Evolutionary conservation across 1,139 yeast genomes (phyloP), one percentile per base, ranked within the genome.

Genomic region (Saccharomyces hybrid): DNA sequence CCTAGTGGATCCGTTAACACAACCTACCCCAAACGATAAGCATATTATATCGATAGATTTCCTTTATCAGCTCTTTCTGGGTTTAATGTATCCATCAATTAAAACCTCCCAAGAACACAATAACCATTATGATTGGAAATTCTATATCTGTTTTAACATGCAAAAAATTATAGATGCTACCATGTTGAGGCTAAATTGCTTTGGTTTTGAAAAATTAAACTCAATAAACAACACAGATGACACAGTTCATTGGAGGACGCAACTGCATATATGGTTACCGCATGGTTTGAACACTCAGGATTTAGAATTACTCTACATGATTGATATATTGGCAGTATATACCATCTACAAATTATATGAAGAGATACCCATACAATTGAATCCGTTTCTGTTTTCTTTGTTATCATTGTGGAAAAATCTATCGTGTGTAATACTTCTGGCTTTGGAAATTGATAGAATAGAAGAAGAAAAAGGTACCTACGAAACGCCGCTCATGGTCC

Each of bases 1-100:
- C 1, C 66, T 85, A 46, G 79, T 84, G 54, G 89, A 84, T 64
- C 88, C 88, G 3, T 73, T 77, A 61, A 82, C 88, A 1, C 89
- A 83, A 59, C 90, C 91, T 0, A 78, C 79, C 47, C 87, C 84
- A 38, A 76, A 77, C n/a, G 84, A 82, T 24, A 65, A 70, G 1
- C 68, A 73, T 31, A 69, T 82, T 0, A 71, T 83, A 16, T 82
- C 88, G 29, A 68, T 84, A 9, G 83, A 82, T 56, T 66, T 76
- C 7, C 61, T 84, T 4, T 76, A 86, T 4, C 81, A 81, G 57
- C 61, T 82, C 49, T 71, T 80, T 21, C 72, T 84, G 5, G 81
- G 81, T 0, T 65, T 80, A 16, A 62, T 64, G 69, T 42, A 68
- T 64, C 62, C 67, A 54, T 49, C 56, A 19, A 50, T 67, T 54